Conservation (phyloP, 225 moss, liverwort and hornwort genomes). For the Bryoerythrophyllum caledonicum region DNA sequence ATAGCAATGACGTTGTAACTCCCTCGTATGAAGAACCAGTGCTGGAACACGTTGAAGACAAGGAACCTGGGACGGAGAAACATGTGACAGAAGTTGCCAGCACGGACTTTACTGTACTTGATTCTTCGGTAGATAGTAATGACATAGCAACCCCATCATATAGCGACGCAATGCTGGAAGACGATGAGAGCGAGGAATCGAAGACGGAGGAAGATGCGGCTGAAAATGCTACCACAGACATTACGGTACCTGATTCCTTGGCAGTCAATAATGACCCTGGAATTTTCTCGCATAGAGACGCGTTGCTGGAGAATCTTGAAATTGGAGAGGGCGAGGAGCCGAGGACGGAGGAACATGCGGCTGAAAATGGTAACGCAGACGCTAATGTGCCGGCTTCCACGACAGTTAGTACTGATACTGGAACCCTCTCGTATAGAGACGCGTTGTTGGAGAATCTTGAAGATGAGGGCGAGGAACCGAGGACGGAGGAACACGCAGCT, state of each 20-base stretch:
- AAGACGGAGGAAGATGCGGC: conserved; percentile 1
- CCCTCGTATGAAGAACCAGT: conserved; percentile 9
- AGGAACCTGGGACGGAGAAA: conserved; percentile 10
- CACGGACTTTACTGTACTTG: neutral
- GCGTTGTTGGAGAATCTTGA: conserved; percentile 17
- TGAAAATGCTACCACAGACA: neutral
- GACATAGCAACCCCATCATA: neutral
- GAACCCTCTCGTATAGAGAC: neutral
- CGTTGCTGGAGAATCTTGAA: conserved; percentile 19
- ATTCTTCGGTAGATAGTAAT: neutral
- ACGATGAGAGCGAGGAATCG: conserved; percentile 9
- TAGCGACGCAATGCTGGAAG: conserved; percentile 3
- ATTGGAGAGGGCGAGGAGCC: conserved; percentile 17
- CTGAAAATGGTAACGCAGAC: neutral
- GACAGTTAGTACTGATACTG: neutral
- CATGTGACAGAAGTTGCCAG: neutral
- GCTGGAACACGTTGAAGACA: conserved; percentile 16
- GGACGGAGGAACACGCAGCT: neutral
- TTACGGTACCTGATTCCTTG: neutral
- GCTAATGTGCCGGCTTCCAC: too few species aligned
- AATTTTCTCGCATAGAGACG: neutral
- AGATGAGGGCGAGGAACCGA: conserved; percentile 13
- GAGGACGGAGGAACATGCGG: neutral
- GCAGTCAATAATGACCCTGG: neutral
- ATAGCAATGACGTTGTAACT: neutral